Base-by-base conservation (phyloP, 768 basidiomycete genomes). In the Boletus speciosus region DNA sequence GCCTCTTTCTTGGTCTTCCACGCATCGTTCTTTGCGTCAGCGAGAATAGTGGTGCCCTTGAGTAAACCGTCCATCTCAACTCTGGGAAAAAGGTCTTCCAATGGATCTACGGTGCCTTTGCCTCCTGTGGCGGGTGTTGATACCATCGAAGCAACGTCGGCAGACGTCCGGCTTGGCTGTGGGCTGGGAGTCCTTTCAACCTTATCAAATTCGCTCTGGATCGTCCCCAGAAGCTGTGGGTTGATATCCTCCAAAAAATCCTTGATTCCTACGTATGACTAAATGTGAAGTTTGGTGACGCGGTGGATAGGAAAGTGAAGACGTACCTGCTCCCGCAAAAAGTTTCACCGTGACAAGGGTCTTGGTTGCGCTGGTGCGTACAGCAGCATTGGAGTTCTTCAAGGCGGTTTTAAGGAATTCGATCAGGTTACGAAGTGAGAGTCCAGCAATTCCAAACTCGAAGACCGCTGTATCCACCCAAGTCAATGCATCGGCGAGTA, bases 1-100 rank as follows among this genome's bases (percentile, higher is more conserved):
- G 91, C 94, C 64, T 98, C 96, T 69, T 99, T 99, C 73, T 95
- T 88, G 1, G 83, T 84, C 74, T 98, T 98, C 96, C 96, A 99
- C 0, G 93, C 86, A 59, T 96, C 95, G 61, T 86, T 96, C 74
- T 92, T 94, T 10, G 86, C 78, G 62, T 93, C 92, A 2, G 84
- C 77, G 15, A 97, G 71, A 44, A 95, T 87, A 5, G 85, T 84
- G 1, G 92, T 92, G 23, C 88, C 88, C 58, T 87, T 88, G 50
- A 98, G 75, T 25, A 99, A 71, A 50, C 81, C 78, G 60, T 98
- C 95, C 38, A 98, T 76, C 63, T 99, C 97, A 38, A 98, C 90
- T 29, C 97, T 84, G 27, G 97, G 97, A 69, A 97, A 96, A 38
- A 99, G 77, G 45, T 97, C 94, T 60, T 98, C 97, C 59, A 98